Evolutionary conservation across 805 yeast genomes (phyloP).

Genomic region (Nakazawaea laoshanensis): DNA sequence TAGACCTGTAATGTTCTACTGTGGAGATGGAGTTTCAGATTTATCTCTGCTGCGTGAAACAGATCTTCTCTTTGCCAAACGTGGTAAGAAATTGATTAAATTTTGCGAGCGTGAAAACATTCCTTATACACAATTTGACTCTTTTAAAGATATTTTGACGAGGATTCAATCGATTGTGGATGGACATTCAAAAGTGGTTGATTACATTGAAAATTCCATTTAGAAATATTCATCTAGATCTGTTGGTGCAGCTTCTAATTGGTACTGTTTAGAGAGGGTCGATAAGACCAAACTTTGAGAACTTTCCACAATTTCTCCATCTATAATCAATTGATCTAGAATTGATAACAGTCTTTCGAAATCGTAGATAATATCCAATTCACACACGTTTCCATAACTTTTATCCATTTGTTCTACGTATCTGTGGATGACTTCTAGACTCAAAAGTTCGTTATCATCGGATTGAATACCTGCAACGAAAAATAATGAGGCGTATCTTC

Average conservation of each 20-base stretch:
- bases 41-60: slow-evolving; percentile 93
- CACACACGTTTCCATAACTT: slow-evolving; percentile 93
- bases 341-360: slow-evolving; percentile 91
- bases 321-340: slow-evolving; percentile 80
- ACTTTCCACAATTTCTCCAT: slow-evolving; percentile 81
- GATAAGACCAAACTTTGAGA: slow-evolving; percentile 72
- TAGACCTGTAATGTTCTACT: slow-evolving; percentile 73
- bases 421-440: slow-evolving; percentile 82
- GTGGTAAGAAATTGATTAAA: slow-evolving; percentile 81
- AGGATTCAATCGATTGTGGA: slow-evolving; percentile 48
- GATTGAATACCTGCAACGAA: slow-evolving; percentile 81
- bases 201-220: slow-evolving; percentile 23
- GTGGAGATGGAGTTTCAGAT: slow-evolving; percentile 98
- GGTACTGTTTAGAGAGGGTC: slow-evolving; percentile 78
- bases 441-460: slow-evolving; percentile 78
- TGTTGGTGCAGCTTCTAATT: slow-evolving; percentile 65
- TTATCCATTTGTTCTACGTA: slow-evolving; percentile 97
- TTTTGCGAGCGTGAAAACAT: slow-evolving; percentile 76
- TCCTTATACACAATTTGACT: slow-evolving; percentile 76
- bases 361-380: slow-evolving; percentile 91
- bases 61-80: slow-evolving; percentile 85
- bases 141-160: slow-evolving; percentile 66
- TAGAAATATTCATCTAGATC: slow-evolving; percentile 21
- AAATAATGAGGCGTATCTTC: slow-evolving; percentile 89
- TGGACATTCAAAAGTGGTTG: slow-evolving; percentile 27